phyloP scores from a whole-genome alignment of 345 rosid genomes.

The Brassica carinata region DNA sequence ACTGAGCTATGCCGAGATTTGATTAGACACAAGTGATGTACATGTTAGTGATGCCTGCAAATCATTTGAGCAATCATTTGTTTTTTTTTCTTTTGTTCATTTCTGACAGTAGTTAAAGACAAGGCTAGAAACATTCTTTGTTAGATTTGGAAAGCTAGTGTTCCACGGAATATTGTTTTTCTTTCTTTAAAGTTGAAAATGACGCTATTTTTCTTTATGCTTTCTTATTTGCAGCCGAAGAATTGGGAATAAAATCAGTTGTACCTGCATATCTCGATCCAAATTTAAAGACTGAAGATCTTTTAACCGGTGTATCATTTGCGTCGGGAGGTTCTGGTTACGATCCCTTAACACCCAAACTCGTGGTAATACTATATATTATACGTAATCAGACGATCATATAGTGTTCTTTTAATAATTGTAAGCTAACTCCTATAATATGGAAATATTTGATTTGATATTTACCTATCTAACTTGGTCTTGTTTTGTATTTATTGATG shows the following conservation, averaged over 20 bases:
- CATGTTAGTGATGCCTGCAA: not conserved
- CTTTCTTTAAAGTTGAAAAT: not conserved
- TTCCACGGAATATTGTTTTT: not conserved
- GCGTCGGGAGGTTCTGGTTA: conserved; percentile 83
- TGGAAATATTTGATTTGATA: conserved; percentile 1
- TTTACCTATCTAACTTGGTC: not conserved
- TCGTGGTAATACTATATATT: conserved; percentile 45
- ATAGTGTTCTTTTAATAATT: not conserved
- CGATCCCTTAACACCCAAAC: conserved; percentile 61
- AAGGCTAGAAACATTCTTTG: not conserved
- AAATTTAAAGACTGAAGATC: conserved; percentile 47
- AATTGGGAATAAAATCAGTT: conserved; percentile 59
- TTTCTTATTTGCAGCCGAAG: conserved; percentile 51
- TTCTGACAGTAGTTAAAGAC: not conserved
- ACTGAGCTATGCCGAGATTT: not conserved
- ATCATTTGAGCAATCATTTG: conserved; percentile 15
- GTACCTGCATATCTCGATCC: conserved; percentile 72
- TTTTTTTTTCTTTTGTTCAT: not conserved
- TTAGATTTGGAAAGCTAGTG: not conserved
- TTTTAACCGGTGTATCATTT: conserved; percentile 73
- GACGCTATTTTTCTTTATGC: not conserved
- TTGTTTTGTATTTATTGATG: conserved; percentile 9
- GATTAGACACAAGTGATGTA: not conserved
- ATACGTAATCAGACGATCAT: not conserved
- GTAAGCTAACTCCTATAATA: not conserved